Percentiles rank a stretch among this genome's conserved stretches.
Evolutionary conservation across 805 yeast genomes (phyloP).

Genomic region (Hanseniaspora occidentalis): DNA sequence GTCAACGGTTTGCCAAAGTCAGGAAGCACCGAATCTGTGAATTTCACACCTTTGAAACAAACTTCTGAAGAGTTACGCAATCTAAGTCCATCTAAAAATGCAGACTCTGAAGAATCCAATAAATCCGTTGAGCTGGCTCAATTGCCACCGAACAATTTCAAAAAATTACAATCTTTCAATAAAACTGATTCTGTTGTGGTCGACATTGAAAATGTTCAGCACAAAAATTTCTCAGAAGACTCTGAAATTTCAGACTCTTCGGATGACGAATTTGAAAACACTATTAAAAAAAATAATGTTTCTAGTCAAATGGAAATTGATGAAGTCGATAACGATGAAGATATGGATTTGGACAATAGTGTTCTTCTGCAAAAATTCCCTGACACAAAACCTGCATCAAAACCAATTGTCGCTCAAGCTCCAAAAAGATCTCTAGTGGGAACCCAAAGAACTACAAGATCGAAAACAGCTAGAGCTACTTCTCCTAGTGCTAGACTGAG

Average conservation of each 20-base stretch:
- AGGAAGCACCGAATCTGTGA: not conserved
- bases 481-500: slow-evolving; percentile 8
- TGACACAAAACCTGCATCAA: slow-evolving; percentile 7
- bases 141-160: not conserved
- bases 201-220: not conserved
- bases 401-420: slow-evolving; percentile 5
- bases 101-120: not conserved
- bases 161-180: not conserved
- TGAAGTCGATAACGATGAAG: too few species aligned
- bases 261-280: not conserved
- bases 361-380: slow-evolving; percentile 16
- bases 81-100: not conserved
- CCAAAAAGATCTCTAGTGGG: slow-evolving; percentile 5
- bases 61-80: not conserved
- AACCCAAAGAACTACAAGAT: slow-evolving; percentile 4
- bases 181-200: not conserved
- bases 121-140: not conserved
- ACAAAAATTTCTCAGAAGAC: not conserved
- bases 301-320: not conserved
- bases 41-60: slow-evolving; percentile 1
- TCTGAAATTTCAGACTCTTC: not conserved
- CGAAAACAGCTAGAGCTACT: slow-evolving; percentile 4
- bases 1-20: not conserved
- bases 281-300: not conserved
- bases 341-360: not conserved